These are phyloP conservation scores for Crotalaria pallida DNA, from an alignment of 306 rosid genomes.

Conservation along the genomic window DNA sequence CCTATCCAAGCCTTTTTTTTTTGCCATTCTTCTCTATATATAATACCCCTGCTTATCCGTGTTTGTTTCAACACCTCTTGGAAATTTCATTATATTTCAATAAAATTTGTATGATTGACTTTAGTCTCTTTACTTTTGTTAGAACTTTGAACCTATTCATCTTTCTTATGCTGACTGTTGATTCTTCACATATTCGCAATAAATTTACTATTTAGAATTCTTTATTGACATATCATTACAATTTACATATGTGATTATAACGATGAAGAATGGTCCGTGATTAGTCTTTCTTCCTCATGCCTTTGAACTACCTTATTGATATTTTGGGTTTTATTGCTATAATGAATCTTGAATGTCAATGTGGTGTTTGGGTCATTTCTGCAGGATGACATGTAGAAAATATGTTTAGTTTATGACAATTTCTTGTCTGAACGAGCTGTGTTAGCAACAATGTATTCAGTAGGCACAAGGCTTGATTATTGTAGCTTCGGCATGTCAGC, in stretches of 20 bases:
- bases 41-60: no score
- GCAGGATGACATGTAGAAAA: constrained; percentile 63
- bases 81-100: no score
- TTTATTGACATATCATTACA: neutral
- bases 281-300: constrained; percentile 5
- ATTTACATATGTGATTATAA: neutral
- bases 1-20: no score
- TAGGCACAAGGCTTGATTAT: constrained; percentile 73
- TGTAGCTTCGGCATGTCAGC: constrained; percentile 61
- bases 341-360: constrained; percentile 11
- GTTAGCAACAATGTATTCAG: constrained; percentile 58
- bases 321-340: constrained; percentile 14
- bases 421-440: constrained; percentile 71
- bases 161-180: no score
- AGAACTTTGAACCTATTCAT: no score
- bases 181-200: no score
- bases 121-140: no score
- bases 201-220: neutral
- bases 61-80: no score
- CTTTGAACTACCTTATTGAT: neutral
- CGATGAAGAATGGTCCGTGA: neutral
- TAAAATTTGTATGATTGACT: no score
- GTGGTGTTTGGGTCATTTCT: constrained; percentile 22
- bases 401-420: constrained; percentile 53
- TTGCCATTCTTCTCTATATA: no score